Evolutionary conservation across 202 grass and related monocot genomes (phyloP).

Genomic region (Digitaria exilis): DNA sequence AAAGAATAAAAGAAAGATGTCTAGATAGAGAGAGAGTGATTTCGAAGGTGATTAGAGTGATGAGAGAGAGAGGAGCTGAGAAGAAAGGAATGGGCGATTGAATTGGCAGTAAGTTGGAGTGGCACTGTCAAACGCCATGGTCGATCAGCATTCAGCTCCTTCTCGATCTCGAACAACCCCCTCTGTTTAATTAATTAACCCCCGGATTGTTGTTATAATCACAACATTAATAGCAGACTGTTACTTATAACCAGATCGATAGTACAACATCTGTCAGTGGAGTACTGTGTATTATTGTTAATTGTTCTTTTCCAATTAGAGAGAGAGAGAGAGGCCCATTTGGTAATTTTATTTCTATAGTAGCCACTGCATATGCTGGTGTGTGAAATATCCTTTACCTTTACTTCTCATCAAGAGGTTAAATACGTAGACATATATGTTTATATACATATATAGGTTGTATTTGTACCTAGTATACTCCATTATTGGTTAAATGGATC

Average conservation of each 20-base stretch:
- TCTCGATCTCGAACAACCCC: neutral
- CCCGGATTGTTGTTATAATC: slow-evolving; percentile 21
- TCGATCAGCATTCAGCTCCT: neutral
- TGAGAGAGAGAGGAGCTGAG: slow-evolving; percentile 27
- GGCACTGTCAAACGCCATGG: slow-evolving; percentile 52
- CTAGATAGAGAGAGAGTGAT: slow-evolving; percentile 32
- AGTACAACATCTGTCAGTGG: neutral
- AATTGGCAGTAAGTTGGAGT: slow-evolving; percentile 55
- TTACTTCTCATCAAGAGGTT: no score
- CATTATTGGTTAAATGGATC: neutral
- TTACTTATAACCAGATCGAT: slow-evolving; percentile 31
- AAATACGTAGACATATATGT: neutral
- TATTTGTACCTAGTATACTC: neutral
- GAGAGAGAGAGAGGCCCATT: neutral
- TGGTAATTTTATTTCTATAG: neutral
- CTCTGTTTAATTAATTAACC: slow-evolving; percentile 44
- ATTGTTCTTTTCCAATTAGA: neutral
- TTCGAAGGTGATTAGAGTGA: slow-evolving; percentile 52
- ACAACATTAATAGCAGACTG: slow-evolving; percentile 30
- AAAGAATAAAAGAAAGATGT: slow-evolving; percentile 4
- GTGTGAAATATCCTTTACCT: no score
- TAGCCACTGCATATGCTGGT: neutral
- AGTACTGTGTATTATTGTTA: neutral
- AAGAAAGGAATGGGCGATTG: slow-evolving; percentile 22
- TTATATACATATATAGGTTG: neutral